These are phyloP conservation scores for Termitomyces sp. DNA, from an alignment of 768 basidiomycete species.

Conservation along the genomic window DNA sequence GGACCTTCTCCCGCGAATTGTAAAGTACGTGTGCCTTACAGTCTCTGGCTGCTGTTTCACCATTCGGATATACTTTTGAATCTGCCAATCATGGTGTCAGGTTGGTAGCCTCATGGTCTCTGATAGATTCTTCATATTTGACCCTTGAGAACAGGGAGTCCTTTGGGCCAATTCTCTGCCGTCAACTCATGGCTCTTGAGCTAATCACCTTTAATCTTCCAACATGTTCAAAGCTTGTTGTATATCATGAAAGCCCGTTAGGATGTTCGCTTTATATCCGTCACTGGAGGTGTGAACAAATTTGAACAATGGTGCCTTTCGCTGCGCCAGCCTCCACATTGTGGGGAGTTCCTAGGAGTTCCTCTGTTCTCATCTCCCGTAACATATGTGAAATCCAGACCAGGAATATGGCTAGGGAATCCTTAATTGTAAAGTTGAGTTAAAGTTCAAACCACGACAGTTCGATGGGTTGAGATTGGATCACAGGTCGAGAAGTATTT, in stretches of 20 bases:
- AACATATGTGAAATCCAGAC: not conserved
- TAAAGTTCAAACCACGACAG: not conserved
- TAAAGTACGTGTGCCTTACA: not conserved
- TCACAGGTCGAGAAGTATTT: not conserved
- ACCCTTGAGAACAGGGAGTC: not conserved
- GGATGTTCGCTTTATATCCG: not conserved
- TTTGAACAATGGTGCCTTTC: not conserved
- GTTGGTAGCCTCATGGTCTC: slow-evolving; percentile 7
- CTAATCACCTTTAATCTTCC: not conserved
- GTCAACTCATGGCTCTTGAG: not conserved
- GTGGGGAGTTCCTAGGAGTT: too few species aligned
- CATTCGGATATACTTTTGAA: not conserved
- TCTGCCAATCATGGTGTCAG: not conserved
- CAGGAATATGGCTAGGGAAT: not conserved
- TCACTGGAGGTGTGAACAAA: too few species aligned
- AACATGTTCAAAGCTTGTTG: too few species aligned
- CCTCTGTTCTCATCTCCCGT: not conserved
- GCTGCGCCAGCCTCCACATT: not conserved
- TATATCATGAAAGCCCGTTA: not conserved
- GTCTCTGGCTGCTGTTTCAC: not conserved
- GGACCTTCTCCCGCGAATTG: slow-evolving; percentile 13
- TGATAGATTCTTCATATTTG: not conserved
- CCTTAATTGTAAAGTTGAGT: not conserved
- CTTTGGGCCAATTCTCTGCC: not conserved
- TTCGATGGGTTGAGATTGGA: not conserved